Evolutionary conservation across 2,329 filamentous ascomycete genomes (phyloP), one percentile per base, ranked within the genome.

Genomic region (Volutella citrinella): DNA sequence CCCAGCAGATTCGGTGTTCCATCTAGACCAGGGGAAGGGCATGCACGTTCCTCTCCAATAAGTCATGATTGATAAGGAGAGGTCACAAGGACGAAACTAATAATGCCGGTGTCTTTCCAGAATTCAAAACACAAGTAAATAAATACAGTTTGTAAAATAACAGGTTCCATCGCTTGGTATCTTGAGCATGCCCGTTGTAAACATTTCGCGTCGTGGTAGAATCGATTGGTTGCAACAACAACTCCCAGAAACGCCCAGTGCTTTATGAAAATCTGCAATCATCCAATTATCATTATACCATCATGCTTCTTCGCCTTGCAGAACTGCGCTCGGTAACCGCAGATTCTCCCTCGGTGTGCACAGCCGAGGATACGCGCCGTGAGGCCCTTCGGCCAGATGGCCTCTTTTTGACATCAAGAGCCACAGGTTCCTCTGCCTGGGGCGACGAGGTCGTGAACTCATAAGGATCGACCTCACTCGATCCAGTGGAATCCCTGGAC

Each of bases 281-380:
- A n/a, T n/a, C n/a, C n/a, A n/a, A 36, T 42, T 31, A 33, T 54
- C 46, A 47, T 72, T 64, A 78, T 57, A 78, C 55, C 74, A 80
- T 77, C 72, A 78, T 79, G 53, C 74, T 79, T 48, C 74, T 65
- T 45, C 76, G 63, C 50, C 75, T 63, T 38, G 66, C 65, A 20
- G 52, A 63, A 36, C 51, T 47, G 17, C 52, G 55, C 14, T 59
- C 54, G 33, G 42, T 47, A 19, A 45, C 38, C 33, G 56, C 46
- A 13, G 48, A 38, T 18, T 38, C 43, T 5, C 60, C 64, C 13
- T 67, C 68, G 21, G 58, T 56, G 7, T 59, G 57, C 4, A 59
- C 43, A 10, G 61, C 57, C 11, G 67, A 60, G 2, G 66, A 69
- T 30, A 64, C 51, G 30, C 68, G 56, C 28, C 66, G 56, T 4